Base-by-base conservation (phyloP, 306 rosid species). In the Vigna radiata region DNA sequence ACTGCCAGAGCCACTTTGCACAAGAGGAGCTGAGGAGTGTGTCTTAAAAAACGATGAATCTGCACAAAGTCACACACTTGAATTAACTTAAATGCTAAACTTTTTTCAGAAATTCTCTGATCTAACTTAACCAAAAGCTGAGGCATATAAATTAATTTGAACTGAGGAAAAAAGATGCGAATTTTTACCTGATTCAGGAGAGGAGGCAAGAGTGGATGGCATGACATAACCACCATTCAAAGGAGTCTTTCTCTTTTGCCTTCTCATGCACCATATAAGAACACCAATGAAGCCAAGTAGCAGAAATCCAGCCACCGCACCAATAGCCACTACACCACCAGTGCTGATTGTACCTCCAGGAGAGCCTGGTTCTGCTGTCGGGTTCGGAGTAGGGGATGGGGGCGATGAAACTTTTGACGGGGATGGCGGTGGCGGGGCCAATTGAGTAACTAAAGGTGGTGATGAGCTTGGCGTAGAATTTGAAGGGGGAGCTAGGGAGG, bases 11-110 rank as follows among this genome's bases (percentile, higher is more conserved):
- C 78, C 87, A 47, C 88, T 89, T 79, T 77, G 89, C 56, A 84
- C 63, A 50, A 86, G 85, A 73, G 96, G 93, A 77, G 87, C 91
- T 36, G 96, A 84, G 75, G 96, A 87, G 65, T 87, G 88, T 48
- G 46, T 53, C 91, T 88, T 95, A n/a, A 88, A 77, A 81, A 86
- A 81, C 77, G 91, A 83, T 62, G 95, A 83, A 76, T 90, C 98
- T 94, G 89, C 80, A 75, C 52, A 82, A 87, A 21, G 50, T 82
- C 59, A 73, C 65, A 80, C 19, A 84, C 31, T 47, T 70, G 27
- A 81, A 69, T 66, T 80, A 65, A 21, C 53, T 72, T 46, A 65
- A 29, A 69, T 58, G 65, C 29, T 29, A 29, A 29, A 29, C 33
- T 3, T 29, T 29, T 29, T 29, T 4, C 33, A 29, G 33, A 29